These are phyloP conservation scores for Secale cereale DNA, from an alignment of 176 grass and related monocot species.

Conservation along the genomic window DNA sequence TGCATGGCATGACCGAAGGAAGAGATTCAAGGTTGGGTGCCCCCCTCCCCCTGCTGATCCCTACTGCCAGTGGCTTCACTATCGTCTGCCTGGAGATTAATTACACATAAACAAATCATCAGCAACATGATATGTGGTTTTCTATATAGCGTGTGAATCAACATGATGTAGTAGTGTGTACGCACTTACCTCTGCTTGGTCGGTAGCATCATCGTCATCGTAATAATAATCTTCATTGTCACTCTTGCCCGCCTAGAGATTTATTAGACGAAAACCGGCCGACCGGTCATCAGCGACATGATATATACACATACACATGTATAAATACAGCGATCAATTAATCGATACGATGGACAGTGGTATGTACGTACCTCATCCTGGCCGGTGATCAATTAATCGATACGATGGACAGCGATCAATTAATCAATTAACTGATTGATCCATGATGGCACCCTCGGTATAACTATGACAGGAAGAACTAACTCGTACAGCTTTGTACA, in stretches of 20 bases:
- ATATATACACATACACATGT: background rate
- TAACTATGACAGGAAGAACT: no score
- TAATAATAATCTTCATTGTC: background rate
- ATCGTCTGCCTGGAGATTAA: background rate
- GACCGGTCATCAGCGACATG: background rate
- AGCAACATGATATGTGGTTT: background rate
- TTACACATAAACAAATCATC: background rate
- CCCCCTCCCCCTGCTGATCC: background rate
- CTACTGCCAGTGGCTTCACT: background rate
- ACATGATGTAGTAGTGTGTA: no score
- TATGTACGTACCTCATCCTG: background rate
- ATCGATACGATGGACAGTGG: background rate
- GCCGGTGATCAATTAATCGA: no score
- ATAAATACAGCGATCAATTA: background rate
- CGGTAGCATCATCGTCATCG: rapidly evolving
- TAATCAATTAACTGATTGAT: no score
- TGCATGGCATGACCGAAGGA: no score
- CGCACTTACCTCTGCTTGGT: background rate
- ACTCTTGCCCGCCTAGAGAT: background rate
- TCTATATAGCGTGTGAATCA: no score
- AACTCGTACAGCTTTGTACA: no score
- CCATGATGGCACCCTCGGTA: background rate
- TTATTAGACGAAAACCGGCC: background rate
- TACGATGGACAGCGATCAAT: no score
- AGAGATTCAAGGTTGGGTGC: no score